Evolutionary conservation across 306 rosid genomes (phyloP).

Genomic region (Begonia loranthoides): DNA sequence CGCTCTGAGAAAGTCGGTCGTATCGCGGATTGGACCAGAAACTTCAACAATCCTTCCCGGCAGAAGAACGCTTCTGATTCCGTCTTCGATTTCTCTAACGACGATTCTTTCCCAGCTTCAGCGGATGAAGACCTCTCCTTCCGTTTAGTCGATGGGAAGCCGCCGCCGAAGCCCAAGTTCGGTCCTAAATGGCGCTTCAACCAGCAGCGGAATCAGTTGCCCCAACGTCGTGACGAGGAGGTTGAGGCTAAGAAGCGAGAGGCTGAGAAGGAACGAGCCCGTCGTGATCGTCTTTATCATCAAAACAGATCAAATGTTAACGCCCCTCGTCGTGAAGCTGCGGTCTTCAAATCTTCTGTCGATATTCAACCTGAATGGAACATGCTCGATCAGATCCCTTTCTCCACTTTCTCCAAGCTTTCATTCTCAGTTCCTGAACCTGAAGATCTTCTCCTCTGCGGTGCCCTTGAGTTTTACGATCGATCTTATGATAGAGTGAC

Average conservation of each 20-base stretch:
- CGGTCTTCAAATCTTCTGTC: slow-evolving; percentile 68
- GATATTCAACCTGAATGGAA: slow-evolving; percentile 96
- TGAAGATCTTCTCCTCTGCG: slow-evolving; percentile 66
- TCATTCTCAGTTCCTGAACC: slow-evolving; percentile 80
- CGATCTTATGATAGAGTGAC: slow-evolving; percentile 56
- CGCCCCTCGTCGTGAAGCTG: slow-evolving; percentile 60
- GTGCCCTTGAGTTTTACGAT: slow-evolving; percentile 71
- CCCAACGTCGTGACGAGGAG: slow-evolving; percentile 89
- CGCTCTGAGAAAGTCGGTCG: slow-evolving; percentile 86
- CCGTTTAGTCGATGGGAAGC: slow-evolving; percentile 81
- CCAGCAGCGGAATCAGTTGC: slow-evolving; percentile 55
- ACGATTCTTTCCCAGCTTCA: slow-evolving; percentile 62
- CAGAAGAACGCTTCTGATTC: slow-evolving; percentile 59
- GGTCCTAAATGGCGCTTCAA: slow-evolving; percentile 88
- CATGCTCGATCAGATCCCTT: slow-evolving; percentile 89
- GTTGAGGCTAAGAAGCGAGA: slow-evolving; percentile 79
- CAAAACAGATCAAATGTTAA: slow-evolving; percentile 60
- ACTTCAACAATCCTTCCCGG: slow-evolving; percentile 48
- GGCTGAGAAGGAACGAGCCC: slow-evolving; percentile 83
- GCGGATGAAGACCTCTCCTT: slow-evolving; percentile 51
- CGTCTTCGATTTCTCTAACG: slow-evolving; percentile 75
- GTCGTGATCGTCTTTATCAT: slow-evolving; percentile 73
- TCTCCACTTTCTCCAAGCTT: slow-evolving; percentile 80
- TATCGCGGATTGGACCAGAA: slow-evolving; percentile 86
- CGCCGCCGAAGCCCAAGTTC: slow-evolving; percentile 72